Conservation (phyloP, 805 yeast species). For the Metschnikowia vanudenii region DNA sequence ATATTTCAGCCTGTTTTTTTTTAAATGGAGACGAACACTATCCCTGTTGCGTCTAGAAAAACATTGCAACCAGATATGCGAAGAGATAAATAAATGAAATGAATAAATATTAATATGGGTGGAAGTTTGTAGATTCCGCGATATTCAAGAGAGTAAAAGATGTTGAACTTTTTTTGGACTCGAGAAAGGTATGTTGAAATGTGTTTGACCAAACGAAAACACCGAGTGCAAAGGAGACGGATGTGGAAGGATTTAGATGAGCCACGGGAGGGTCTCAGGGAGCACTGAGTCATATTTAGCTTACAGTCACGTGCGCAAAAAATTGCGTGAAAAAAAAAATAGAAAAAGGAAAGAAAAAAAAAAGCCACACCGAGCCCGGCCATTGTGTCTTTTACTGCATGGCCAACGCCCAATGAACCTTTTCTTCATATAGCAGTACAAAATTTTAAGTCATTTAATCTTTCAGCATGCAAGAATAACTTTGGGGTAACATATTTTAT, state of each 20-base stretch:
- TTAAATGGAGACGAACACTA: conserved; percentile 1
- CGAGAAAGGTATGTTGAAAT: conserved; percentile 3
- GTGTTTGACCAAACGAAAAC: conserved; percentile 5
- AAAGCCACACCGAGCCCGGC: too few species aligned
- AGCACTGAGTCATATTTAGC: not conserved
- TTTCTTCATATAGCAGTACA: too few species aligned
- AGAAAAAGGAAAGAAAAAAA: too few species aligned
- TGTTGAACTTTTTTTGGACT: conserved; percentile 7
- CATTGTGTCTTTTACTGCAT: too few species aligned
- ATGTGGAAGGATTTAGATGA: not conserved
- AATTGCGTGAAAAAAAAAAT: not conserved
- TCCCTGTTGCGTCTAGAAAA: conserved; percentile 5
- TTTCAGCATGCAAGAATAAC: too few species aligned
- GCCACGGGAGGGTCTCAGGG: not conserved
- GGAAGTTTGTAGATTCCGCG: not conserved
- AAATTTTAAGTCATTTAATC: too few species aligned
- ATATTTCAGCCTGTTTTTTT: not conserved
- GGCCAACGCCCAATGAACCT: too few species aligned
- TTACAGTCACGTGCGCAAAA: not conserved
- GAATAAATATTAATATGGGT: not conserved
- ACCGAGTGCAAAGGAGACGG: not conserved
- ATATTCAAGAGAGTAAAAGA: conserved; percentile 2
- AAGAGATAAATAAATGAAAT: not conserved
- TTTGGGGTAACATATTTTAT: too few species aligned
- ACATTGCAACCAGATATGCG: conserved; percentile 6